A percentile compares a stretch with the other conserved stretches of the same genome.
Conservation (phyloP, 768 basidiomycete genomes). For the Pisolithus microcarpus region DNA sequence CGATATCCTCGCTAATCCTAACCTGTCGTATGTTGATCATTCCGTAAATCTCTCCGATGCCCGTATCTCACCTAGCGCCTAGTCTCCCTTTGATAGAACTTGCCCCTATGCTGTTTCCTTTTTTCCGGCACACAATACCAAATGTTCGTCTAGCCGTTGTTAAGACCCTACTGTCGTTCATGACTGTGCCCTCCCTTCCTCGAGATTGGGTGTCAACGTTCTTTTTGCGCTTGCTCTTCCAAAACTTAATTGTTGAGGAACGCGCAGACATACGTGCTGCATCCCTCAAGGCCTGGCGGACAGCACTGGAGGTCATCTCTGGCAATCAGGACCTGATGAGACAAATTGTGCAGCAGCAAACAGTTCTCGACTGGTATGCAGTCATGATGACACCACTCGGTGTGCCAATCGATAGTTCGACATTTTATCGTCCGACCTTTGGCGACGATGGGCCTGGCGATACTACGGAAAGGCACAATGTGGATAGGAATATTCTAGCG, state of each 20-base stretch:
- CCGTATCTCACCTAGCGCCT: conserved; percentile 3
- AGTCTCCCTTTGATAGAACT: conserved; percentile 79
- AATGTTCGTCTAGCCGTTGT: conserved; percentile 91
- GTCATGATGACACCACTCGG: conserved; percentile 89
- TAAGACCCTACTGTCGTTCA: conserved; percentile 80
- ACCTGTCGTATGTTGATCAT: conserved; percentile 55
- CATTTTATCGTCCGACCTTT: conserved; percentile 62
- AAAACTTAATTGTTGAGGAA: conserved; percentile 91
- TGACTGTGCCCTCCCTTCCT: conserved; percentile 66
- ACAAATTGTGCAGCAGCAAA: conserved; percentile 46
- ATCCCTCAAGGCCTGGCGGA: conserved; percentile 68
- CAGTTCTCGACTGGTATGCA: conserved; percentile 78
- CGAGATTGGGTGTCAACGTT: conserved; percentile 73
- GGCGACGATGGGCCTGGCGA: conserved; percentile 38
- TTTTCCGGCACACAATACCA: conserved; percentile 94
- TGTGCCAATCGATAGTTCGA: conserved; percentile 57
- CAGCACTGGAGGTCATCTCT: conserved; percentile 53
- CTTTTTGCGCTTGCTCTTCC: conserved; percentile 81
- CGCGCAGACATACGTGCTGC: conserved; percentile 72
- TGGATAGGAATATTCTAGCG: conserved; percentile 91
- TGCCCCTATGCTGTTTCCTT: conserved; percentile 86
- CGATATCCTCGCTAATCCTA: conserved; percentile 58
- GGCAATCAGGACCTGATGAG: conserved; percentile 43
- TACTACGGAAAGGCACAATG: conserved; percentile 69
- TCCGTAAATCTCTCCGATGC: background rate